Base-by-base conservation (phyloP, 192 early-diverging fungal genomes). In the Podila verticillata region DNA sequence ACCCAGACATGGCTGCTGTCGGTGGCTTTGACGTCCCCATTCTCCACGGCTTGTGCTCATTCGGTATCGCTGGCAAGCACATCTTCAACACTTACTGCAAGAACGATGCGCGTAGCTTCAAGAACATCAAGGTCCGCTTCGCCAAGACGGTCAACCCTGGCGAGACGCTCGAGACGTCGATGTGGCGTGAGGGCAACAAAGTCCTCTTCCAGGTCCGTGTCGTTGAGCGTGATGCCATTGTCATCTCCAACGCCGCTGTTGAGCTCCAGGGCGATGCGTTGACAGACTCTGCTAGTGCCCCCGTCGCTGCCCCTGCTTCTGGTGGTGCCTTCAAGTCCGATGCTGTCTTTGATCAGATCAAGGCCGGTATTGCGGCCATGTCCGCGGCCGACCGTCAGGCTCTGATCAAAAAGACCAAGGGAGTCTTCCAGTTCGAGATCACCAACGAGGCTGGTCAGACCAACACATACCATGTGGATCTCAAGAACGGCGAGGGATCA, bases 1-100 rank as follows among this genome's bases (percentile, higher is more conserved):
- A 99, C 83, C 97, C 98, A 1, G 85, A 90, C 29, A 96, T 99
- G 96, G 91, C 94, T 36, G 88, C 89, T 48, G 88, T 98, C 64
- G 98, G 96, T 63, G 97, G 97, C 22, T 99, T 98, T 84, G 93
- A 98, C 39, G 91, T 93, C 13, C 98, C 98, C 2, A 99, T 99
- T 74, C 87, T 99, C 54, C 98, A 99, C 78, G 97, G 97, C 35
- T 88, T 99, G 68, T 96, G 95, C 88, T 89, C 94, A 12, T 96
- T 95, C 83, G 97, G 96, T 69, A 89, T 96, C 71, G 93, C 97
- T 19, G 92, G 92, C 15, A 96, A 96, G 82, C 96, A 97, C 71
- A 89, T 98, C 61, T 88, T 97, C 70, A 82, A 91, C 72, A 84
- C 88, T 26, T 97, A 90, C 83, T 89, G 93, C 63, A 91, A 87